phyloP scores from a whole-genome alignment of 2,329 filamentous ascomycete genomes.

The Colletotrichum melonis region DNA sequence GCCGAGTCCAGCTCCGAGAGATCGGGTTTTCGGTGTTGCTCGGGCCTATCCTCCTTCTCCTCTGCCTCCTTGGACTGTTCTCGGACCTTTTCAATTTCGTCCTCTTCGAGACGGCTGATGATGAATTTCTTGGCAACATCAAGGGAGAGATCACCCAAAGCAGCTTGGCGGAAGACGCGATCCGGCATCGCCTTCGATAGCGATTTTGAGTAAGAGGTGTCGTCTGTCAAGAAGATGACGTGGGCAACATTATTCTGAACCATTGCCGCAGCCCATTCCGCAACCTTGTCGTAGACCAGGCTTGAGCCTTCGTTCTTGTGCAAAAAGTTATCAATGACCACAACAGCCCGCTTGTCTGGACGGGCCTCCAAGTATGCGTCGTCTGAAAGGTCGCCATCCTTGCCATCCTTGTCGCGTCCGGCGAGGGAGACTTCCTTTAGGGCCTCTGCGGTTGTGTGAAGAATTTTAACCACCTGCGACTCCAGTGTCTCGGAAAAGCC shows the following conservation, averaged over 20 bases:
- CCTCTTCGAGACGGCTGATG: constrained; percentile 78
- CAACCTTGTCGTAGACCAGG: constrained; percentile 81
- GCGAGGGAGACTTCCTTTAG: constrained; percentile 82
- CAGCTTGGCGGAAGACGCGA: constrained; percentile 87
- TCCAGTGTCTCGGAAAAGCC: constrained; percentile 95
- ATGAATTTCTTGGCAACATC: constrained; percentile 91
- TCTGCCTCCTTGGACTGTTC: constrained; percentile 40
- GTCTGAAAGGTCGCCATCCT: constrained; percentile 77
- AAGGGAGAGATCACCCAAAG: constrained; percentile 86
- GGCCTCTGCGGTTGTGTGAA: constrained; percentile 83
- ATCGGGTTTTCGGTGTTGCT: constrained; percentile 51
- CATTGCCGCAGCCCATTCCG: constrained; percentile 89
- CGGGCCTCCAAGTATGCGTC: constrained; percentile 93
- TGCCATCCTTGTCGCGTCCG: constrained; percentile 76
- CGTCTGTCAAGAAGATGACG: constrained; percentile 92
- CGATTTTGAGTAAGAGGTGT: constrained; percentile 88
- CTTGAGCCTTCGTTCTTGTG: constrained; percentile 77
- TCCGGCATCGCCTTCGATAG: constrained; percentile 90
- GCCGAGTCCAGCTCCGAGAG: constrained; percentile 81
- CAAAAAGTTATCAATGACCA: constrained; percentile 92
- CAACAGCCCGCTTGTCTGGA: constrained; percentile 82
- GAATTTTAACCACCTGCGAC: constrained; percentile 88
- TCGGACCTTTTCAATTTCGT: constrained; percentile 42
- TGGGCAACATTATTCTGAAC: constrained; percentile 92
- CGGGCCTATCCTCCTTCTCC: constrained; percentile 43